Base-by-base conservation (phyloP, 257 asterid species). In the Nicotiana noctiflora region DNA sequence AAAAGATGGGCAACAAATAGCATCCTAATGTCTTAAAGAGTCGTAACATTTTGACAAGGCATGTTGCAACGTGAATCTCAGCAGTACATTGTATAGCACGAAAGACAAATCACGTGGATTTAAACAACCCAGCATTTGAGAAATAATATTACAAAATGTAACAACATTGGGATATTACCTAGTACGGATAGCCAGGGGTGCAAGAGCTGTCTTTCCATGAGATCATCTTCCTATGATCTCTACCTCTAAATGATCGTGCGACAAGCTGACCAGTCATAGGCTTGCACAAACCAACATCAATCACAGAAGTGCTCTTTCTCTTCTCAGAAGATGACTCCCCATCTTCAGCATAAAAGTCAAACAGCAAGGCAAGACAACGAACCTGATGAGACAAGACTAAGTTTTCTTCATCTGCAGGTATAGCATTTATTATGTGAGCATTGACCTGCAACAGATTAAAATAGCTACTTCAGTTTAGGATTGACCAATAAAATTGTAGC, bases 151-250 rank as follows among this genome's bases (percentile, higher is more conserved):
- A 25, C 62, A 49, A 25, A 23, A 74, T 14, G 25, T 51, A 74
- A 49, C 40, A 74, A 49, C 9, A 74, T 49, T 74, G 44, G 62
- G 25, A 74, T 49, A 49, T 74, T 72, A 74, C 81, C 90, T 86
- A 95, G 82, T 81, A 91, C 21, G 99, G 97, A 87, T 89, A 92
- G 67, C 99, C 98, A 32, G 95, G 86, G 46, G 91, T 85, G 84
- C 94, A 92, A 40, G 46, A 81, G 17, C 82, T 84, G 80, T 87
- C 95, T 81, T 95, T 93, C 98, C 99, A 95, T 2, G 98, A 95
- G 77, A 95, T 91, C 98, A 95, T 88, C 86, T 92, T 95, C 85
- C 98, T 89, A 17, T 90, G 91, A 85, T 93, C 98, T 88, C 98
- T 88, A 55, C 99, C 99, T 78, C 99, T 90, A 82, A 90, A 91